phyloP scores from a whole-genome alignment of 2,329 filamentous ascomycete species.

The Exserohilum turcica region DNA sequence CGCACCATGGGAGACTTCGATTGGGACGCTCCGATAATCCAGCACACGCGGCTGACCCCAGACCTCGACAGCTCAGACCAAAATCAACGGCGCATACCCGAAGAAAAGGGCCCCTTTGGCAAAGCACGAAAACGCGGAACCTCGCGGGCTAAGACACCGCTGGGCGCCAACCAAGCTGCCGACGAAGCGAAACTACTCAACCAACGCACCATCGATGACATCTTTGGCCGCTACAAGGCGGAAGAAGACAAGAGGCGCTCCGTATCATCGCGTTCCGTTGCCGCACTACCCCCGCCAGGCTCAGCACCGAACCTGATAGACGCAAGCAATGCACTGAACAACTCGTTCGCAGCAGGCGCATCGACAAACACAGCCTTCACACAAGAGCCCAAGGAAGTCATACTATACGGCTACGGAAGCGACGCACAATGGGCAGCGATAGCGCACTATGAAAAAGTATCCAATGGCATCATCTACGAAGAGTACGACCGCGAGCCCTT shows the following conservation, averaged over 20 bases:
- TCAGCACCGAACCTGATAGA: slow-evolving; percentile 43
- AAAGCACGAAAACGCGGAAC: slow-evolving; percentile 53
- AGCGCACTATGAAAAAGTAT: slow-evolving; percentile 84
- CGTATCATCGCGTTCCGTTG: slow-evolving; percentile 26
- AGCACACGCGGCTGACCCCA: slow-evolving; percentile 21
- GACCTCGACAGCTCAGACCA: slow-evolving; percentile 42
- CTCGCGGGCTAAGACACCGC: slow-evolving; percentile 60
- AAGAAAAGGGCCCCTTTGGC: slow-evolving; percentile 68
- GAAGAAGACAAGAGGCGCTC: slow-evolving; percentile 39
- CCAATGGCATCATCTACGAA: slow-evolving; percentile 80
- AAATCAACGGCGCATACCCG: slow-evolving; percentile 58
- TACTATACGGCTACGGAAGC: slow-evolving; percentile 81
- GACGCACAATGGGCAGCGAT: slow-evolving; percentile 79
- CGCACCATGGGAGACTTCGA: slow-evolving; percentile 1
- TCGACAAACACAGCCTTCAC: slow-evolving; percentile 45
- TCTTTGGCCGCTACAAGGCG: slow-evolving; percentile 49
- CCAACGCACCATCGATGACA: slow-evolving; percentile 53
- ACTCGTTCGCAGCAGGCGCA: slow-evolving; percentile 35
- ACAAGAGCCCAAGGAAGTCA: slow-evolving; percentile 74
- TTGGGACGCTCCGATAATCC: neutral
- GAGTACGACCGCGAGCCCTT: slow-evolving; percentile 90
- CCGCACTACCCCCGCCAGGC: slow-evolving; percentile 36
- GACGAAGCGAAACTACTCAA: slow-evolving; percentile 56
- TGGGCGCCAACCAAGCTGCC: slow-evolving; percentile 62
- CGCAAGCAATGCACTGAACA: slow-evolving; percentile 28